These are phyloP conservation scores for Termitomyces sp. DNA, from an alignment of 768 basidiomycete species.

Conservation along the genomic window DNA sequence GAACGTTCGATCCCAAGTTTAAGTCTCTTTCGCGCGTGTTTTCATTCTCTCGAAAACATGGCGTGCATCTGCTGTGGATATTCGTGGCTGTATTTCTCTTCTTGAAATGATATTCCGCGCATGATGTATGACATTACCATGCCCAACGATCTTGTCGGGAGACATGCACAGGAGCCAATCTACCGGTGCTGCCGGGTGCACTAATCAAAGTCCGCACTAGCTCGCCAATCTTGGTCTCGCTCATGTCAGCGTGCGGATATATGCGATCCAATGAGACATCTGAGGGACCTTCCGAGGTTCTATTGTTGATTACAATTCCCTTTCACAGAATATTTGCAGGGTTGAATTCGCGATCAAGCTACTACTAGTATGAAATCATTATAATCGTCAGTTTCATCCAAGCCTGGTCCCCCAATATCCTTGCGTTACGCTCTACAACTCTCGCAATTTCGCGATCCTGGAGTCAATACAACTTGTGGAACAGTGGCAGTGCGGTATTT, in stretches of 20 bases:
- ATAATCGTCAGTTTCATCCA: neutral
- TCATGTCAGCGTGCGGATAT: neutral
- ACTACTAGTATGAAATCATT: neutral
- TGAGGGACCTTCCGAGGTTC: neutral
- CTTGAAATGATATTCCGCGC: no score
- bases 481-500: neutral
- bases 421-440: neutral
- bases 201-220: neutral
- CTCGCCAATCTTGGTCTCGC: neutral
- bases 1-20: no score
- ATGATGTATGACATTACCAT: no score
- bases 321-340: neutral
- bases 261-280: neutral
- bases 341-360: neutral
- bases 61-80: neutral
- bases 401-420: neutral
- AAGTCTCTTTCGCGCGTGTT: no score
- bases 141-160: neutral
- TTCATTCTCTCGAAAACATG: neutral
- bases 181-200: neutral
- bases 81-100: neutral
- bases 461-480: neutral
- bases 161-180: neutral
- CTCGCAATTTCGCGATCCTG: neutral
- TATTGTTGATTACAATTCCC: neutral